Conservation (phyloP, 1,139 yeast species). For the Blastobotrys capitulatus region DNA sequence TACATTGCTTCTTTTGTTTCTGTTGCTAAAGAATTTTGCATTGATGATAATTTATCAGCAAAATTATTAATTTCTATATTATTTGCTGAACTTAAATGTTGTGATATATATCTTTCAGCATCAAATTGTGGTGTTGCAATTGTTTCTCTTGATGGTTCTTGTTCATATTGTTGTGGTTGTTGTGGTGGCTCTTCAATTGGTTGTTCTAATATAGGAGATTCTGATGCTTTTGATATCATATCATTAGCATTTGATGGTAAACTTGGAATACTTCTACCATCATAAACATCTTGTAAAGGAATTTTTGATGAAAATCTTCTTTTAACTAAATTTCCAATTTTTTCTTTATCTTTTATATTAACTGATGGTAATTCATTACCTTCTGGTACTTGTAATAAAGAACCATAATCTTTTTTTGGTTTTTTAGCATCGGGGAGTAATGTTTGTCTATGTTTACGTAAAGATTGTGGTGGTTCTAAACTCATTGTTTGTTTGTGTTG, state of each 20-base stretch:
- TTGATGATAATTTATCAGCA: slow-evolving; percentile 49
- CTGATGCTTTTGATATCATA: slow-evolving; percentile 26
- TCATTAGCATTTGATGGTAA: slow-evolving; percentile 25
- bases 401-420: slow-evolving; percentile 18
- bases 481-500: background rate
- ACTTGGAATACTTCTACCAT: slow-evolving; percentile 17
- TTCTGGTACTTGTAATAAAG: slow-evolving; percentile 19
- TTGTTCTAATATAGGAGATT: background rate
- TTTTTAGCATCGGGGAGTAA: slow-evolving; percentile 19
- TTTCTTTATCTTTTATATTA: slow-evolving; percentile 22
- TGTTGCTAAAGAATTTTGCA: slow-evolving; percentile 50
- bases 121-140: slow-evolving; percentile 36
- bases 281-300: slow-evolving; percentile 3
- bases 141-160: slow-evolving; percentile 12
- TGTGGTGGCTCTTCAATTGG: background rate
- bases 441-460: slow-evolving; percentile 31
- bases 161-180: background rate
- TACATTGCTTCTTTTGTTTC: slow-evolving; percentile 64
- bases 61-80: slow-evolving; percentile 72
- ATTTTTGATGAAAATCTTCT: slow-evolving; percentile 24
- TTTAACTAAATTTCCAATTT: slow-evolving; percentile 27
- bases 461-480: slow-evolving; percentile 22
- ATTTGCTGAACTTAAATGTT: slow-evolving; percentile 56
- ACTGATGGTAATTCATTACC: slow-evolving; percentile 22
- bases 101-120: slow-evolving; percentile 48